A percentile compares a stretch with the other conserved stretches of the same genome.
Evolutionary conservation across 768 basidiomycete genomes (phyloP).

Genomic region (Boletus vinaceobasis): DNA sequence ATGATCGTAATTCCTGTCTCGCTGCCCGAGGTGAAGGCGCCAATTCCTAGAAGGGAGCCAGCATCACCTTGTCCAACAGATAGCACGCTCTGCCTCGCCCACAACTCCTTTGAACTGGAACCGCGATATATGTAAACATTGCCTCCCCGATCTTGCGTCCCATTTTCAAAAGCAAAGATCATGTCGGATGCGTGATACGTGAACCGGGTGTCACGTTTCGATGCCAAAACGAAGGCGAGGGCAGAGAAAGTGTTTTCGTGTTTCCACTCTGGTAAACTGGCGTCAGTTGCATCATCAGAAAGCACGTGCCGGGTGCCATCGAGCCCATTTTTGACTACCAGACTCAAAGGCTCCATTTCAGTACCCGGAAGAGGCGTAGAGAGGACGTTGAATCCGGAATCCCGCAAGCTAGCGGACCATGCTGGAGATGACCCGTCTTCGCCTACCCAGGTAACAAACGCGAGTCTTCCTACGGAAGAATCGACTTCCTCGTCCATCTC

Average conservation of each 20-base stretch:
- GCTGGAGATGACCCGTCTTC: slow-evolving; percentile 45
- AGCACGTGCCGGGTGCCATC: slow-evolving; percentile 68
- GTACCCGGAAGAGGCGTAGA: slow-evolving; percentile 67
- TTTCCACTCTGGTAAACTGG: slow-evolving; percentile 48
- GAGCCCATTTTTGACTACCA: slow-evolving; percentile 69
- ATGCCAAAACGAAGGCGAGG: slow-evolving; percentile 89
- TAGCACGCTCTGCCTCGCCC: slow-evolving; percentile 82
- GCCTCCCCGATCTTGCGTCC: slow-evolving; percentile 60
- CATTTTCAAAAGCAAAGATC: slow-evolving; percentile 84
- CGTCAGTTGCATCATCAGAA: slow-evolving; percentile 19
- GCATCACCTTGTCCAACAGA: slow-evolving; percentile 64
- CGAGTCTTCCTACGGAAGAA: slow-evolving; percentile 61
- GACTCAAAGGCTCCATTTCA: slow-evolving; percentile 27
- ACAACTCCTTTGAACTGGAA: slow-evolving; percentile 45
- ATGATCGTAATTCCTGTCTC: slow-evolving; percentile 44
- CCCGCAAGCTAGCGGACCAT: slow-evolving; percentile 38
- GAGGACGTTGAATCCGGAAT: slow-evolving; percentile 50
- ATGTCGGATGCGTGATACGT: slow-evolving; percentile 63
- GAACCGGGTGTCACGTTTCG: slow-evolving; percentile 87
- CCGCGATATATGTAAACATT: slow-evolving; percentile 86
- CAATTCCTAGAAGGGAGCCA: slow-evolving; percentile 79
- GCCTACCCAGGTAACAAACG: slow-evolving; percentile 65
- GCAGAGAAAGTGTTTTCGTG: slow-evolving; percentile 87
- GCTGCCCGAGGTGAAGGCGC: slow-evolving; percentile 38
- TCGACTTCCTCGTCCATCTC: slow-evolving; percentile 93